A percentile compares a stretch with the other conserved stretches of the same genome.
phyloP scores from a whole-genome alignment of 148 eudicot species.

The Oxyria digyna region DNA sequence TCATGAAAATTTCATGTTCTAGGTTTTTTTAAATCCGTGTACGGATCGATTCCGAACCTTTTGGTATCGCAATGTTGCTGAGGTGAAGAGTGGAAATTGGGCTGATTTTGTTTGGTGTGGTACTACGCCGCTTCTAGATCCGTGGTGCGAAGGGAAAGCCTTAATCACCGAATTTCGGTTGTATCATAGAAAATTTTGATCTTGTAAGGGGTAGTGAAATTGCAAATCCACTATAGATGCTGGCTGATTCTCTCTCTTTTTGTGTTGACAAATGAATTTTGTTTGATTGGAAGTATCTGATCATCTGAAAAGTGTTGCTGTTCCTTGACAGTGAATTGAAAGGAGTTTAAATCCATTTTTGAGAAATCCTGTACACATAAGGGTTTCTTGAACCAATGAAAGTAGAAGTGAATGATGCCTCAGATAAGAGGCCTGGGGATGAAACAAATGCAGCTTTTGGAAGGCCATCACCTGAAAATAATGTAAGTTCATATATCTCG shows the following conservation, averaged over 20 bases:
- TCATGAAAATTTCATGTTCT: neutral
- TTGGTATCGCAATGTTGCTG: neutral
- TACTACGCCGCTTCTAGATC: neutral
- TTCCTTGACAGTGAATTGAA: neutral
- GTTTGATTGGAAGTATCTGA: neutral
- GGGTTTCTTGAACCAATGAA: slow-evolving; percentile 30
- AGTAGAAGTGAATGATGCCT: slow-evolving; percentile 23
- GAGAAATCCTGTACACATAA: neutral
- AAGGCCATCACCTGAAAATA: slow-evolving; percentile 20
- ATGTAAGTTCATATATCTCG: slow-evolving; percentile 40
- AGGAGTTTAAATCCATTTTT: neutral
- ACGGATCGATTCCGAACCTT: neutral
- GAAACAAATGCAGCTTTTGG: slow-evolving; percentile 19
- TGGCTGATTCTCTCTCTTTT: neutral
- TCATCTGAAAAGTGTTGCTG: neutral
- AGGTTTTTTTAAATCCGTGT: neutral
- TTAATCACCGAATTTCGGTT: neutral
- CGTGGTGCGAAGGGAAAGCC: neutral
- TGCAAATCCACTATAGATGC: neutral
- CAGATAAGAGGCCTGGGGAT: slow-evolving; percentile 27
- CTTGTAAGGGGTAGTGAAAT: neutral
- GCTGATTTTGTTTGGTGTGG: neutral
- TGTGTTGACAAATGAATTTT: neutral
- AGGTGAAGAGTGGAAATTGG: neutral
- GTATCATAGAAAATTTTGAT: neutral